Evolutionary conservation across 768 basidiomycete genomes (phyloP), one percentile per base, ranked within the genome.

Genomic region (Kwoniella dendrophila): DNA sequence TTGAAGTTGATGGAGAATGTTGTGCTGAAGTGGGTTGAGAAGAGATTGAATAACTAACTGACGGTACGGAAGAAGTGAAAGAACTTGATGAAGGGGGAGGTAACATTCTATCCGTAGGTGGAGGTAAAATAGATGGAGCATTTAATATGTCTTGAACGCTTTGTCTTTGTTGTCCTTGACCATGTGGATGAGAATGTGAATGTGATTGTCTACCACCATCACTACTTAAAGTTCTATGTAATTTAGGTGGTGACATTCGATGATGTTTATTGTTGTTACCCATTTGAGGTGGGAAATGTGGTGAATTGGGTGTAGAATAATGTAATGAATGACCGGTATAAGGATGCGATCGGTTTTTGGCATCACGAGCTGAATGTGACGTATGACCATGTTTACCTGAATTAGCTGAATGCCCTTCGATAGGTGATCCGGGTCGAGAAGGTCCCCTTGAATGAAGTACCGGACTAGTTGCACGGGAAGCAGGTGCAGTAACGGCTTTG

Each of bases 71-170:
- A 8, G 67, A 70, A 3, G 69, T 58, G 63, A 63, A 70, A 12
- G 62, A 60, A 26, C 59, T 58, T 2, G 63, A 65, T 3, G 71
- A 70, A 51, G 71, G 70, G 7, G 78, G 78, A 11, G 73, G 71
- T 7, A 79, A 67, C 24, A 68, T 74, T 41, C 79, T 69, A 41
- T 73, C 70, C 7, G 64, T 56, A 3, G 69, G 72, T 20, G 76
- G 77, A 34, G 73, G 72, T 10, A 73, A 73, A 49, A 75, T 71
- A 6, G 68, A 59, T 14, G 70, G 60, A 0, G 76, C 60, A 56
- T 80, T 80, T 36, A 80, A 66, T 43, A 80, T 80, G 50, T 80
- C 79, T 56, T 79, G 77, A n/a, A 80, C 79, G n/a, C 64, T 59
- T 32, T 77, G 76, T 48, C 53, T 56, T 58, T 45, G 47, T 12